Conservation (phyloP, 2,329 filamentous ascomycete species). For the Xylaria sp. region DNA sequence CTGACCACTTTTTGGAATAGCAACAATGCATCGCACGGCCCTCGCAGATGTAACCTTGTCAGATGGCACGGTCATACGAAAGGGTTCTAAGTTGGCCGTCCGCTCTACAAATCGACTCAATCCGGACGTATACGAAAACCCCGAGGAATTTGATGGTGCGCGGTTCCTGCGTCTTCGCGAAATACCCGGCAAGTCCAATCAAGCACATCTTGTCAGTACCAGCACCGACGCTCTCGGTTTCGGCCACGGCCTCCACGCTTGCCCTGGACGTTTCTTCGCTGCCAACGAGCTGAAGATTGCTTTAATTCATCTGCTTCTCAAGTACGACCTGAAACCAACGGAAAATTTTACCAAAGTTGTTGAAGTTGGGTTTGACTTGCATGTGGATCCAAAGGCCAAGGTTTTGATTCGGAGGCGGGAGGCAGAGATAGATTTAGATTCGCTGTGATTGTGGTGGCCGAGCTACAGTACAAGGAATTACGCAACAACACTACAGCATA, state of each 20-base stretch:
- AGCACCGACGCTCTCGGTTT: conserved; percentile 40
- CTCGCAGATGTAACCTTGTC: conserved; percentile 27
- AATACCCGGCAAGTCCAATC: conserved; percentile 18
- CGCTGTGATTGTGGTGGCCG: neutral
- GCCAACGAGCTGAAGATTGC: conserved; percentile 44
- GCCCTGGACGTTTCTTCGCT: conserved; percentile 41
- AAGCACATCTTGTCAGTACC: conserved; percentile 40
- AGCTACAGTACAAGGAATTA: neutral
- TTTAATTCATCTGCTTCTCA: conserved; percentile 32
- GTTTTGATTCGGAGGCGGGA: conserved; percentile 30
- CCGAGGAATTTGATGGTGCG: conserved; percentile 29
- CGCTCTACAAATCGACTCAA: conserved; percentile 32
- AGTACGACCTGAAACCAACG: conserved; percentile 33
- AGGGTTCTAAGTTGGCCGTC: conserved; percentile 31
- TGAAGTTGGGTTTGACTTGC: conserved; percentile 10
- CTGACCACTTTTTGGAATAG: conserved; percentile 17
- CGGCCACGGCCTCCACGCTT: conserved; percentile 45
- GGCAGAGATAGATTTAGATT: conserved; percentile 28
- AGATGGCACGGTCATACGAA: conserved; percentile 31
- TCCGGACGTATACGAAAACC: conserved; percentile 29
- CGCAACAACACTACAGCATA: too few relatives aligned
- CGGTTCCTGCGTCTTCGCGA: conserved; percentile 35
- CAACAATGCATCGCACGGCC: conserved; percentile 31
- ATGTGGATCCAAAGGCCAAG: conserved; percentile 21
- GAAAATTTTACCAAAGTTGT: conserved; percentile 8